Percentiles rank a stretch among this genome's conserved stretches.
These are phyloP conservation scores for Fomitopsis schrenkii DNA, from an alignment of 1,284 basidiomycete species.

Conservation along the genomic window DNA sequence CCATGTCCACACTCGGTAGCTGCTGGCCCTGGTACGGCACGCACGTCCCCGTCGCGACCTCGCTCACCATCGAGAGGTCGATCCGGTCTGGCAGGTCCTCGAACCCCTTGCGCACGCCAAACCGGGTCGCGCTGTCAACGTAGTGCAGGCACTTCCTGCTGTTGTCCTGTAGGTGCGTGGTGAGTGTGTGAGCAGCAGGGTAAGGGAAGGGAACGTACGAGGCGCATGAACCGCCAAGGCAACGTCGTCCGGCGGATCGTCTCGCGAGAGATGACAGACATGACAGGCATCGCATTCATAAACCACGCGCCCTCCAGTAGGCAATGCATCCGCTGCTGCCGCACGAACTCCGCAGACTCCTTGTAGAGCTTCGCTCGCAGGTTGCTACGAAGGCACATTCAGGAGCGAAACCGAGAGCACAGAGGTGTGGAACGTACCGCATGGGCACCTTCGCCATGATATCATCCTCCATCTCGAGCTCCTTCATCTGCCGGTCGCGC, in stretches of 20 bases:
- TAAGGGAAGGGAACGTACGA: slow-evolving; percentile 41
- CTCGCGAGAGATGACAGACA: slow-evolving; percentile 44
- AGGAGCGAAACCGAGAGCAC: not conserved
- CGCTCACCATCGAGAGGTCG: slow-evolving; percentile 74
- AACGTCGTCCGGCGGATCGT: slow-evolving; percentile 50
- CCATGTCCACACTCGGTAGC: slow-evolving; percentile 54
- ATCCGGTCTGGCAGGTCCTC: slow-evolving; percentile 87
- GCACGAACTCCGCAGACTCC: slow-evolving; percentile 91
- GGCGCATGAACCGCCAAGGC: slow-evolving; percentile 76
- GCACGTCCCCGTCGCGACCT: slow-evolving; percentile 79
- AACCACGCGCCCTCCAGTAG: slow-evolving; percentile 92
- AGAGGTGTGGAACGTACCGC: slow-evolving; percentile 45
- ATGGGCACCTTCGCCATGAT: slow-evolving; percentile 81
- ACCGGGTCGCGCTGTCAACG: slow-evolving; percentile 74
- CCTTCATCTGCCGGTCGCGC: slow-evolving; percentile 90
- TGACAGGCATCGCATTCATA: slow-evolving; percentile 62
- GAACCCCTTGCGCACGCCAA: slow-evolving; percentile 72
- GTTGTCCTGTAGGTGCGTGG: slow-evolving; percentile 48
- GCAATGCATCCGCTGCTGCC: slow-evolving; percentile 87
- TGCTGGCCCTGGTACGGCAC: slow-evolving; percentile 51
- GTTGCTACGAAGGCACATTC: slow-evolving; percentile 46
- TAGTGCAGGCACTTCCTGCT: slow-evolving; percentile 80
- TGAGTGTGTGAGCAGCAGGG: not conserved
- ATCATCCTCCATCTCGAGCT: slow-evolving; percentile 91
- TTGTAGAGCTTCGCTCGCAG: slow-evolving; percentile 84